These are phyloP conservation scores for Rehmannia glutinosa DNA, from an alignment of 257 asterid species.

Conservation along the genomic window DNA sequence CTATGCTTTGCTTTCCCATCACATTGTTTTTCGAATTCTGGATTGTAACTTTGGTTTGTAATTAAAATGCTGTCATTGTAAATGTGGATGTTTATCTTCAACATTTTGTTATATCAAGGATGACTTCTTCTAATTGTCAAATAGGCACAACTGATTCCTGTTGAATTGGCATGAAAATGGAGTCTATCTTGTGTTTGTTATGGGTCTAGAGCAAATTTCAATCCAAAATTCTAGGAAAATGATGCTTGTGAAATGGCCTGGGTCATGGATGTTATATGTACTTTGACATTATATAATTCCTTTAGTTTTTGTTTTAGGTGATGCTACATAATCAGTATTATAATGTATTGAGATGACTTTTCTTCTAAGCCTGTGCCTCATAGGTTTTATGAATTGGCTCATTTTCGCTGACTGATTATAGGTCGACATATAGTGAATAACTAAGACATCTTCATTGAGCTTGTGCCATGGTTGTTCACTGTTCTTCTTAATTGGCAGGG, in stretches of 20 bases:
- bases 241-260: constrained; percentile 1
- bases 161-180: constrained; percentile 11
- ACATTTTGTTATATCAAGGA: neutral
- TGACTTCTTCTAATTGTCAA: neutral
- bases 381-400: neutral
- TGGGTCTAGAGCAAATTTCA: constrained; percentile 1
- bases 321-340: constrained; percentile 9
- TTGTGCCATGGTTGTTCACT: constrained; percentile 16
- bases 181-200: neutral
- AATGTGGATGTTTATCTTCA: neutral
- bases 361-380: neutral
- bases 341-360: constrained; percentile 12
- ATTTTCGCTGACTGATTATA: constrained; percentile 6
- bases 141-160: neutral
- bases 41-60: neutral
- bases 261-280: neutral
- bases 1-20: neutral
- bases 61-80: neutral
- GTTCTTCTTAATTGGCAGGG: constrained; percentile 45
- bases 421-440: neutral
- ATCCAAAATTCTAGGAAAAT: constrained; percentile 1
- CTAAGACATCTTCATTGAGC: constrained; percentile 19
- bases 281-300: constrained; percentile 1
- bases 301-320: constrained; percentile 8
- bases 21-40: neutral